These are phyloP conservation scores for Heimioporus sp. DNA, from an alignment of 768 basidiomycete species.

Conservation along the genomic window DNA sequence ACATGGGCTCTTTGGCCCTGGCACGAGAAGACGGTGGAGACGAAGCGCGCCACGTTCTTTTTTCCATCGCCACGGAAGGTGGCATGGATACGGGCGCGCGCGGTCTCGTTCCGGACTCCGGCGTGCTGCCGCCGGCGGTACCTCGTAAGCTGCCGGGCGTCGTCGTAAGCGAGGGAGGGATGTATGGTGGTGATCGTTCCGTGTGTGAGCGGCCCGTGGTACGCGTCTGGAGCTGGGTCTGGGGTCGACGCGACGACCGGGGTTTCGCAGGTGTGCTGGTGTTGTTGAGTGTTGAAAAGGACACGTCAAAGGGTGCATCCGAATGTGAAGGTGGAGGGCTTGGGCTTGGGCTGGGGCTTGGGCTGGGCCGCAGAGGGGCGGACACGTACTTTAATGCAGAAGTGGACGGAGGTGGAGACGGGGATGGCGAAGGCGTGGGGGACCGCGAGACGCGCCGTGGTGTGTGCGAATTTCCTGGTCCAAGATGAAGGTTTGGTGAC, in stretches of 20 bases:
- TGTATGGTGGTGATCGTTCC: conserved; percentile 17
- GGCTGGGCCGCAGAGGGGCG: background rate
- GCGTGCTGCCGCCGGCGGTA: too few species aligned
- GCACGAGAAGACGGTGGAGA: background rate
- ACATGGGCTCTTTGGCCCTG: background rate
- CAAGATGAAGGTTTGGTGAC: background rate
- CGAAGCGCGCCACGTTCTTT: background rate
- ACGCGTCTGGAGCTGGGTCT: background rate
- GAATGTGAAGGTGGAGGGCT: conserved; percentile 8
- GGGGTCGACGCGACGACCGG: conserved; percentile 4
- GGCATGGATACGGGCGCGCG: too few species aligned
- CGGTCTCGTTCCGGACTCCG: too few species aligned
- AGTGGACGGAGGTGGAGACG: background rate
- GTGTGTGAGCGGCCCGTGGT: background rate
- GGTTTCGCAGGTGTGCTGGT: conserved; percentile 29
- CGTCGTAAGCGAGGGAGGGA: conserved; percentile 12
- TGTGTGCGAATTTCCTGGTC: background rate
- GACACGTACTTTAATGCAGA: background rate
- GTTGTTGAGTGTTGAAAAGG: conserved; percentile 23
- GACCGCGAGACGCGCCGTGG: background rate
- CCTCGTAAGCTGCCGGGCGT: background rate
- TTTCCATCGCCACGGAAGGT: too few species aligned
- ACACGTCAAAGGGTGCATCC: conserved; percentile 21
- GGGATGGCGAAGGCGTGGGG: background rate
- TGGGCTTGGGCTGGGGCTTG: background rate